These are phyloP conservation scores for Diaporthe citriasiana DNA, from an alignment of 2,329 filamentous ascomycete genomes.

Conservation along the genomic window DNA sequence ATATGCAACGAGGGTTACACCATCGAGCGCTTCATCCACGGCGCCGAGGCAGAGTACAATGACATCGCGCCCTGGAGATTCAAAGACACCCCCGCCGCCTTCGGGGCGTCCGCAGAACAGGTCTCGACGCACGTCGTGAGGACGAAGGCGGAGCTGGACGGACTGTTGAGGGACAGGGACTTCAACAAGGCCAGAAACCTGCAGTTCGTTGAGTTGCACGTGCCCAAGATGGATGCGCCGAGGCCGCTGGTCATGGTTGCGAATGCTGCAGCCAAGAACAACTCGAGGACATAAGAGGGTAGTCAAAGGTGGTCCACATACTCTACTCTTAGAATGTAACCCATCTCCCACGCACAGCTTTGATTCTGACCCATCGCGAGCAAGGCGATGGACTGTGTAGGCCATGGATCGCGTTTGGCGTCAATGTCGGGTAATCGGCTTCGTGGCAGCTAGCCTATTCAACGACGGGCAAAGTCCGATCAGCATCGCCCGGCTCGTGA, in stretches of 20 bases:
- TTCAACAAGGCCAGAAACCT: slow-evolving; percentile 71
- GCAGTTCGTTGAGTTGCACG: slow-evolving; percentile 85
- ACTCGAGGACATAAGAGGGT: slow-evolving; percentile 61
- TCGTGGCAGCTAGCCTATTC: neutral
- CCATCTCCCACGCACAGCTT: no score
- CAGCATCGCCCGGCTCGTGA: no score
- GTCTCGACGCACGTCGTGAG: slow-evolving; percentile 76
- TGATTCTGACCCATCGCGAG: neutral
- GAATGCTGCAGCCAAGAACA: slow-evolving; percentile 77
- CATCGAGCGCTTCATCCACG: slow-evolving; percentile 90
- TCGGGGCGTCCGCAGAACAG: slow-evolving; percentile 71
- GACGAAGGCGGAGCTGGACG: slow-evolving; percentile 77
- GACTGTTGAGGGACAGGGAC: slow-evolving; percentile 72
- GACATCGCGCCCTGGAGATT: slow-evolving; percentile 84
- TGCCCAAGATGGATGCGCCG: slow-evolving; percentile 85
- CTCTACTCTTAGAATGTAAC: no score
- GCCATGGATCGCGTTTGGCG: no score
- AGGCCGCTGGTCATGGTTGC: slow-evolving; percentile 78
- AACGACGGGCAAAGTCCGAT: neutral
- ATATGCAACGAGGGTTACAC: slow-evolving; percentile 92
- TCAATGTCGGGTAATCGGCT: neutral
- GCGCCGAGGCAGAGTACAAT: slow-evolving; percentile 84
- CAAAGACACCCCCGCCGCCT: slow-evolving; percentile 75
- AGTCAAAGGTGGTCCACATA: neutral
- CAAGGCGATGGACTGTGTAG: no score